Evolutionary conservation across 2,329 filamentous ascomycete genomes (phyloP), one percentile per base, ranked within the genome.

Genomic region (Diplodia seriata): DNA sequence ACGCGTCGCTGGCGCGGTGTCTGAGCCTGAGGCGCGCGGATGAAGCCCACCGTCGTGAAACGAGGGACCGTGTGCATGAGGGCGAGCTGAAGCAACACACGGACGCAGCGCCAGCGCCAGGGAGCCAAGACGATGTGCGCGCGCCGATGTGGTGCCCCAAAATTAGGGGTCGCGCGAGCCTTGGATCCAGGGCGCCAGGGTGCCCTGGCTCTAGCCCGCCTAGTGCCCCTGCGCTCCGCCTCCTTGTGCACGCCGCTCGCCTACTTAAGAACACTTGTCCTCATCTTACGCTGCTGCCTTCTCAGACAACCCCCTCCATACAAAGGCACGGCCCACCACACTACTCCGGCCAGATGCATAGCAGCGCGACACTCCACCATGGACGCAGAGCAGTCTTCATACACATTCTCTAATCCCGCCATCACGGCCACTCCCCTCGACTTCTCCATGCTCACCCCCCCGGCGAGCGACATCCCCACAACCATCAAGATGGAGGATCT

Each of bases 401-500:
- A 43, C 33, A 33, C 62, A 3, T 65, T 65, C 20, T 43, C 49
- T 54, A 65, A 65, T 36, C 62, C 62, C 14, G 51, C 50, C 18
- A 54, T 65, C 50, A 65, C 62, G 26, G 62, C 64, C 53, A 66
- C 40, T 9, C 64, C 51, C 53, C 40, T 63, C 50, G 66, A 62
- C 38, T 51, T 68, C 38, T 56, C 56, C 38, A 43, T 54, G 56
- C 53, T 59, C 66, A 68, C 66, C 1, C 56, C 65, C 26, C 36
- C 47, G 18, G 49, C 57, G 47, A 33, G 47, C 49, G 57, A 68
- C 50, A 29, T 51, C 38, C 66, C 66, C 66, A 36, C 66, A 23
- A 80, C 77, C 59, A 79, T 81, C 74, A 81, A 81, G 71, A 77
- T 80, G 75, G 78, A 81, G 71, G 78, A 80, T 73, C 74, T 80